Evolutionary conservation across 306 rosid species (phyloP), one percentile per base, ranked within the genome.

Genomic region (Vicia sativa): DNA sequence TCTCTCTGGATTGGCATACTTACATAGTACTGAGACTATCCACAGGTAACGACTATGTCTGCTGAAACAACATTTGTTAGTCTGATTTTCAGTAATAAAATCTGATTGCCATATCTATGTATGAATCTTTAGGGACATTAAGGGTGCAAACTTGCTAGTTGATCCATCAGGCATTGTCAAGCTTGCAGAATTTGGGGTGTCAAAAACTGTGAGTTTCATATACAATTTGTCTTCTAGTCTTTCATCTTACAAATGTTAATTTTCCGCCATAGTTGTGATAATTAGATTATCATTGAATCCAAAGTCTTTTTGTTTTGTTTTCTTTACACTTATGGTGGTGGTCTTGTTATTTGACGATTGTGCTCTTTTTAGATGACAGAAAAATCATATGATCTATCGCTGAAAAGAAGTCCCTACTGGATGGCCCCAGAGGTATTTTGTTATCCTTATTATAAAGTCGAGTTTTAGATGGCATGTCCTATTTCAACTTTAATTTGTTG

Each of bases 391-490:
- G 84, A 85, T 54, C 96, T 93, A 71, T 93, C 97, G 29, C 45
- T 88, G 78, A 93, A 90, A 82, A 97, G 98, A 29, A 90, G 98
- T 82, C 98, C 98, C 18, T 86, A 90, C 83, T 93, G 98, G 98
- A 93, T 93, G 97, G 97, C 98, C 71, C 98, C 98, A 4, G 98
- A 93, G 97, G 98, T 92, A 87, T 68, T 74, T 62, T n/a, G 16
- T 44, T 74, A n/a, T 25, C 50, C 38, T 16, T 58, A 73, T 78
- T 54, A 14, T 71, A n/a, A n/a, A n/a, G 58, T 62, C 34, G 60
- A 58, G 8, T 34, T 63, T 70, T 25, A 28, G 25, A 37, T 70
- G 72, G 41, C 11, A 34, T 69, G 28, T 31, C 12, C 46, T 21
- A 61, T 61, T 56, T 50, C 75, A 11, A 45, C 54, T 56, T 57